phyloP scores from a whole-genome alignment of 2,329 filamentous ascomycete species.

The Venturia aucupariae region DNA sequence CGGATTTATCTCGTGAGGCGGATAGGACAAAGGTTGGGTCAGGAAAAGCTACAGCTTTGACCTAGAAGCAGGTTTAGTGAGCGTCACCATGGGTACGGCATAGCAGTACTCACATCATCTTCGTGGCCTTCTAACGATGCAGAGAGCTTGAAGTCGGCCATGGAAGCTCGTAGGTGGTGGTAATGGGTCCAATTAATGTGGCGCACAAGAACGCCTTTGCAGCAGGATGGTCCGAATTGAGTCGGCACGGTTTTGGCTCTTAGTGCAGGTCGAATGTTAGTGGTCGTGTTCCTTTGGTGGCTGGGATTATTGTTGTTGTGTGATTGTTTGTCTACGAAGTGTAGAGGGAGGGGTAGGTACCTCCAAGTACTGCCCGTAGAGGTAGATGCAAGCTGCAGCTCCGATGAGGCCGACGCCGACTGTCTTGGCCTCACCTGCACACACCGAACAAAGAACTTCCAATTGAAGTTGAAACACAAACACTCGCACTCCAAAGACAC shows the following conservation, averaged over 20 bases:
- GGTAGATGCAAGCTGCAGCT: no score
- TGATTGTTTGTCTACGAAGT: not conserved
- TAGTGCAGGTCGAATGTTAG: not conserved
- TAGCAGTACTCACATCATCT: slow-evolving; percentile 64
- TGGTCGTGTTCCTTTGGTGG: not conserved
- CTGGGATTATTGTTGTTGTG: not conserved
- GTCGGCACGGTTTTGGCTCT: not conserved
- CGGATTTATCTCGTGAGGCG: slow-evolving; percentile 83
- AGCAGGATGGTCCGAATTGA: not conserved
- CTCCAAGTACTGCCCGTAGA: no score
- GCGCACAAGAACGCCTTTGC: not conserved
- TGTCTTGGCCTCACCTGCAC: no score
- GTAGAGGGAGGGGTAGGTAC: no score
- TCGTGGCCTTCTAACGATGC: slow-evolving; percentile 83
- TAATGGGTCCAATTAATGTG: not conserved
- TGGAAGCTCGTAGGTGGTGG: slow-evolving; percentile 25
- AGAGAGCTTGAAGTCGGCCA: slow-evolving; percentile 87
- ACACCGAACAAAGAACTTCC: no score
- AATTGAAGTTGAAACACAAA: no score
- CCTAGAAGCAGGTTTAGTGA: slow-evolving; percentile 44
- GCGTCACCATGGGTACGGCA: not conserved
- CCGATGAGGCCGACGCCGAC: no score
- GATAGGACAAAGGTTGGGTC: slow-evolving; percentile 64
- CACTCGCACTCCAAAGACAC: no score
- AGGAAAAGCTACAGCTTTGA: slow-evolving; percentile 77